Conservation (phyloP, 2,329 filamentous ascomycete species). For the Botryotinia globosa region DNA sequence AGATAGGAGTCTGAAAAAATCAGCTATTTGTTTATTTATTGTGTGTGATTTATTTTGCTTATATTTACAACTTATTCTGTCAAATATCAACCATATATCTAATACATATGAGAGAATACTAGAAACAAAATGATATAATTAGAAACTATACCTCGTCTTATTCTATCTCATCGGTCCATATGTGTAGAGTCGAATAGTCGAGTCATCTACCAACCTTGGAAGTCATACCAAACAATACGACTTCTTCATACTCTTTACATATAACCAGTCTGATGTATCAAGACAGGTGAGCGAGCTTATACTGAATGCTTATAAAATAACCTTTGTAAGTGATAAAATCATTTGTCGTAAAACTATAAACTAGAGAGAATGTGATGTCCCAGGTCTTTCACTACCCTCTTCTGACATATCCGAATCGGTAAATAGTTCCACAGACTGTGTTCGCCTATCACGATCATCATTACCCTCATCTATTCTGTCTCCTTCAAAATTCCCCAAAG, state of each 20-base stretch:
- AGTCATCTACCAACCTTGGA: constrained; percentile 4
- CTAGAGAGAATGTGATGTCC: constrained; percentile 20
- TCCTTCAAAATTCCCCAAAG: neutral
- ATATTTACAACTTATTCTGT: neutral
- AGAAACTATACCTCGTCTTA: neutral
- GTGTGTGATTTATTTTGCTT: neutral
- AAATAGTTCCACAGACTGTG: constrained; percentile 13
- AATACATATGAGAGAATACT: neutral
- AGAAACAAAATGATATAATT: neutral
- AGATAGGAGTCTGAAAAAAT: neutral
- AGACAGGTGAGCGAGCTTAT: neutral
- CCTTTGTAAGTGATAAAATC: neutral
- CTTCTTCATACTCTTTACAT: neutral
- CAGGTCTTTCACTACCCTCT: constrained; percentile 17
- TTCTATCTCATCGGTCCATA: neutral
- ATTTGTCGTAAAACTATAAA: neutral
- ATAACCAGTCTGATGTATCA: neutral
- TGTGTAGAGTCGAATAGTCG: neutral
- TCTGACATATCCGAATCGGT: constrained; percentile 27
- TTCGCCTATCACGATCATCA: constrained; percentile 9
- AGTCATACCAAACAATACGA: neutral
- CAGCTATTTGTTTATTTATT: neutral
- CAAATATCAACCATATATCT: neutral
- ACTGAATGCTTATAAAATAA: neutral
- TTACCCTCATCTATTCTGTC: neutral